Percentiles rank a stretch among this genome's conserved stretches.
Evolutionary conservation across 108 stramenopile genomes (phyloP).

Genomic region (Skeletonema tropicum): DNA sequence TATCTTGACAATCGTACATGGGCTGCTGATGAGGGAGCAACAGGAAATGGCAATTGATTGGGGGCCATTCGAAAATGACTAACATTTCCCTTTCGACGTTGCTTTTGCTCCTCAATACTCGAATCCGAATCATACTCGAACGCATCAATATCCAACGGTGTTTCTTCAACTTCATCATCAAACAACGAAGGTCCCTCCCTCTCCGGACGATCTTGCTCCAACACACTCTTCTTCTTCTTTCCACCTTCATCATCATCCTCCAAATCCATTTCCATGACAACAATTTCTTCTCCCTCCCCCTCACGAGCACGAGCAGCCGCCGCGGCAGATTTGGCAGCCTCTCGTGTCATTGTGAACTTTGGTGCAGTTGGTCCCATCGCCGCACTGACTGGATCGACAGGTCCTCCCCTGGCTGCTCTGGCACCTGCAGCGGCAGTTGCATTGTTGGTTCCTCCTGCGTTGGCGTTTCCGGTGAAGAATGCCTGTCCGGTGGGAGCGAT

Average conservation of each 20-base stretch:
- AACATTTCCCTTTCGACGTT: not conserved
- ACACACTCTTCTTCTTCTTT: conserved; percentile 22
- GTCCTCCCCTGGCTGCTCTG: conserved; percentile 14
- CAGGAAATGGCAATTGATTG: conserved; percentile 54
- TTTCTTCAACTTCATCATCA: conserved; percentile 33
- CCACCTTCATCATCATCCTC: conserved; percentile 45
- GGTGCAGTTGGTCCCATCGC: not conserved
- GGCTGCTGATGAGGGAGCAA: conserved; percentile 23
- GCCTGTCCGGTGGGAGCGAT: conserved; percentile 71
- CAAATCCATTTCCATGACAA: conserved; percentile 70
- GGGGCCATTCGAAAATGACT: conserved; percentile 27
- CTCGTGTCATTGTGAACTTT: conserved; percentile 16
- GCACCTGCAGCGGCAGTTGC: conserved; percentile 25
- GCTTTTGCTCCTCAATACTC: conserved; percentile 55
- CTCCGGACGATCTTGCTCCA: conserved; percentile 5
- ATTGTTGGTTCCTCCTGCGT: conserved; percentile 11
- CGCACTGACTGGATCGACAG: not conserved
- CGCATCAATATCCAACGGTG: conserved; percentile 28
- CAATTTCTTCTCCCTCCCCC: conserved; percentile 76
- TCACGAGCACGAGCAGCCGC: conserved; percentile 34
- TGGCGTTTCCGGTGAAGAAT: conserved; percentile 70
- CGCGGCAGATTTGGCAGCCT: conserved; percentile 34
- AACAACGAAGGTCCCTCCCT: conserved; percentile 34
- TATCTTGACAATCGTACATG: conserved; percentile 48
- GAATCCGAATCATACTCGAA: conserved; percentile 86